Conservation (phyloP, 257 asterid genomes). For the Verbascum thapsus region DNA sequence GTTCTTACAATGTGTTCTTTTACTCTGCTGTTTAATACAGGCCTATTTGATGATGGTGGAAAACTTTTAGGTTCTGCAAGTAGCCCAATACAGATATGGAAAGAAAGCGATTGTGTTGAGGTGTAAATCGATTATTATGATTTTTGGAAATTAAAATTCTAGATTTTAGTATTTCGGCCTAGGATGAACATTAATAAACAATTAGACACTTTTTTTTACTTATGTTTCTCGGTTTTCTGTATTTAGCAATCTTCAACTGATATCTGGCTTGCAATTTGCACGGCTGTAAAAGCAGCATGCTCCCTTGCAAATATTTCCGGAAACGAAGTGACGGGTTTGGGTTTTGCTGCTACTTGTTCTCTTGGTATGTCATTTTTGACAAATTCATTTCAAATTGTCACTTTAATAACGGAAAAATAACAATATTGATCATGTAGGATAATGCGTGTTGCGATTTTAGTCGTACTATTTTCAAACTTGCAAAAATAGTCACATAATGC, state of each 20-base stretch:
- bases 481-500: too few relatives aligned
- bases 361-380: conserved; percentile 60
- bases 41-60: conserved; percentile 72
- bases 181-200: conserved; percentile 8
- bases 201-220: not conserved
- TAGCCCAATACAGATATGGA: conserved; percentile 98
- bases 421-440: too few relatives aligned
- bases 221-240: conserved; percentile 19
- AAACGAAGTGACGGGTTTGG: conserved; percentile 82
- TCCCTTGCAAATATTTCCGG: conserved; percentile 68
- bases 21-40: conserved; percentile 45
- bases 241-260: conserved; percentile 97
- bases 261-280: conserved; percentile 97
- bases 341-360: conserved; percentile 97
- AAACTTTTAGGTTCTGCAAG: conserved; percentile 74
- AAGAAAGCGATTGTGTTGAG: conserved; percentile 92
- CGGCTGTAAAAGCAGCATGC: conserved; percentile 90
- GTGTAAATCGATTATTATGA: conserved; percentile 36
- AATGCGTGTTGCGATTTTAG: too few relatives aligned
- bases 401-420: too few relatives aligned
- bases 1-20: conserved; percentile 19
- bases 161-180: not conserved
- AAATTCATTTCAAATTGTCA: conserved; percentile 3
- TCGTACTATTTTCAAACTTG: too few relatives aligned
- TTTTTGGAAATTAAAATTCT: conserved; percentile 7